Base-by-base conservation (phyloP, 768 basidiomycete species). In the Termitomyces sp. region DNA sequence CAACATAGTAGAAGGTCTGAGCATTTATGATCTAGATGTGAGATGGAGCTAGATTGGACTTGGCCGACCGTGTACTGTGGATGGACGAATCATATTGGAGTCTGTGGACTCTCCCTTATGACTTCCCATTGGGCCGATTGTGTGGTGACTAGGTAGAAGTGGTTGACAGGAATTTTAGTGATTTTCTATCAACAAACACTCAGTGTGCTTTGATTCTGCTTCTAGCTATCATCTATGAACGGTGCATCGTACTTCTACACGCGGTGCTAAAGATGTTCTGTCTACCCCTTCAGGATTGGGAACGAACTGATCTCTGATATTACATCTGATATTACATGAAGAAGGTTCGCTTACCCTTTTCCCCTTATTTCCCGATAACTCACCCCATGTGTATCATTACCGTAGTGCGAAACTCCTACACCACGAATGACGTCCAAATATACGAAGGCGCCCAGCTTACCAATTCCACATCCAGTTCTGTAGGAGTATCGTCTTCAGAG, bases 381-480 rank as follows among this genome's bases (percentile, higher is more conserved):
- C 4, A 30, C n/a, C 13, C 13, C n/a, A 51, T 3, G 22, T 16
- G 13, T 16, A 36, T 8, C 22, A 22, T 36, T n/a, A 20, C 13
- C 2, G 0, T 33, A 80, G 79, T 74, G 78, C 0, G 79, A 80
- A 64, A 64, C 69, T 2, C 79, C 79, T 62, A 77, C 78, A 10
- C 69, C 78, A 22, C 79, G 1, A 80, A 79, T 54, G 52, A 64
- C 7, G 69, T 74, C 55, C 79, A 79, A 63, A 68, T 68, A 0
- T 71, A 74, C 5, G 78, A 77, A 62, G 79, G 79, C 1, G 78
- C 79, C 2, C 33, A 26, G 26, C 26, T 26, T 74, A 72, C 79
- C 56, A 66, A 71, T 83, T 79, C 60, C 82, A 85, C 63, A 82
- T 82, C 68, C 2, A 83, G 83, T 1, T 82, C 82, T 2, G 75